Base-by-base conservation (phyloP, 305 asterid genomes). In the Plantago coronopus region DNA sequence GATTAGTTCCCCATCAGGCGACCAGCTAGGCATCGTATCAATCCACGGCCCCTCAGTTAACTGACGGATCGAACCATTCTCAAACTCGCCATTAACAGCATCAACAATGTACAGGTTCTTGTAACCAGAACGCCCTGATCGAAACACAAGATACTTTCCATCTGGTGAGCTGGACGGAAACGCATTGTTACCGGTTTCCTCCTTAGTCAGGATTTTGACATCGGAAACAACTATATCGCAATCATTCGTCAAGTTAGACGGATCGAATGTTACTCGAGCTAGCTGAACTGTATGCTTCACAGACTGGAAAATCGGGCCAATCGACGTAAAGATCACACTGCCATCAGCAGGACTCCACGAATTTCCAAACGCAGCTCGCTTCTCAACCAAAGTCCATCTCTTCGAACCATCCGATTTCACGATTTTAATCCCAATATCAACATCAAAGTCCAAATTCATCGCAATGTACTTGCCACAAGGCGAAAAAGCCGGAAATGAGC, bases 11-110 rank as follows among this genome's bases (percentile, higher is more conserved):
- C 96, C 96, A 20, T 86, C 87, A 0, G 96, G 90, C 5, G 96
- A 84, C 95, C 98, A 91, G 74, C 81, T 79, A 7, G 96, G 95
- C 96, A 91, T 88, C 5, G 98, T 91, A 42, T 91, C 98, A 11
- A 81, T 88, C 95, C 94, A 88, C 14, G 84, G 74, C 4, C 98
- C 98, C 0, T 84, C 66, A 0, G 96, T 91, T 66, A 91, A 59
- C 34, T 49, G 88, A 12, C 80, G 84, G 45, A 34, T 34, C 40
- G 86, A 83, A 3, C 82, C 85, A 12, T 88, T 81, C n/a, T 75
- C 77, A 0, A 62, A 57, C 49, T 91, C 98, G 8, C 96, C 96
- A 0, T 72, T 54, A 2, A 76, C 20, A 3, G 96, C 86, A 13
- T 88, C 94, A 0, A 83, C 48, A 14, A 91, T 57, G 81, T 78